A percentile compares a stretch with the other conserved stretches of the same genome.
These are phyloP conservation scores for Calendula officinalis DNA, from an alignment of 129 eudicot species.

Conservation along the genomic window DNA sequence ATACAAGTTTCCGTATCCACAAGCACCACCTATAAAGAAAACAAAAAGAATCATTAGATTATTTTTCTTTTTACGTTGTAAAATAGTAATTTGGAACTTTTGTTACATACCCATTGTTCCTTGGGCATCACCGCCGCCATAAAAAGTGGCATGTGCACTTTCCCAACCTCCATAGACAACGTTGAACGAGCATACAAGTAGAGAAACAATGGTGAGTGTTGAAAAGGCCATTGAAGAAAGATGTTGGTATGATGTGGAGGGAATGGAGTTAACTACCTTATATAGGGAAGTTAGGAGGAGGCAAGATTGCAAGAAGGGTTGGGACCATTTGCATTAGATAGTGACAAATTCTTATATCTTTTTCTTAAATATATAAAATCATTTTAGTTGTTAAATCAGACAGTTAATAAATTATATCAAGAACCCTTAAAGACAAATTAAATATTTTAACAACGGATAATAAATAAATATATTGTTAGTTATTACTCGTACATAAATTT, in stretches of 20 bases:
- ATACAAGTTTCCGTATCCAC: slow-evolving; percentile 82
- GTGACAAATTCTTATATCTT: slow-evolving; percentile 8
- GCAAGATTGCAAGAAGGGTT: slow-evolving; percentile 9
- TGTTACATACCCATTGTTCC: slow-evolving; percentile 81
- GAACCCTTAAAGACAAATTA: not conserved
- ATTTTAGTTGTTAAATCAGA: not conserved
- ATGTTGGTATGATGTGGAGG: slow-evolving; percentile 26
- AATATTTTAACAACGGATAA: not conserved
- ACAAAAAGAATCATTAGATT: not conserved
- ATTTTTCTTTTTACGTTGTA: not conserved
- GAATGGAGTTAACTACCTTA: slow-evolving; percentile 36
- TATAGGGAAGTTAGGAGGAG: slow-evolving; percentile 43
- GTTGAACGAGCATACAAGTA: slow-evolving; percentile 30
- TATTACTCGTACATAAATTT: not conserved
- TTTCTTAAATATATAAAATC: no score
- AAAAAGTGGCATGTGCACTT: slow-evolving; percentile 77
- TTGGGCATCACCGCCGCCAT: slow-evolving; percentile 86
- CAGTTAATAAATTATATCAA: not conserved
- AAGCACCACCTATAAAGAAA: slow-evolving; percentile 72
- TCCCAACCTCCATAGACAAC: slow-evolving; percentile 70
- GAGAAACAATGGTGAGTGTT: slow-evolving; percentile 35
- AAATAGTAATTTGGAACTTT: not conserved
- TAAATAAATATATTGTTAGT: not conserved
- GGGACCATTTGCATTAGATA: slow-evolving; percentile 26
- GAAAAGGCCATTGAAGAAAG: slow-evolving; percentile 44